A percentile compares a stretch with the other conserved stretches of the same genome.
Conservation (phyloP, 2,329 filamentous ascomycete species). For the Rhynchosporium secalis region DNA sequence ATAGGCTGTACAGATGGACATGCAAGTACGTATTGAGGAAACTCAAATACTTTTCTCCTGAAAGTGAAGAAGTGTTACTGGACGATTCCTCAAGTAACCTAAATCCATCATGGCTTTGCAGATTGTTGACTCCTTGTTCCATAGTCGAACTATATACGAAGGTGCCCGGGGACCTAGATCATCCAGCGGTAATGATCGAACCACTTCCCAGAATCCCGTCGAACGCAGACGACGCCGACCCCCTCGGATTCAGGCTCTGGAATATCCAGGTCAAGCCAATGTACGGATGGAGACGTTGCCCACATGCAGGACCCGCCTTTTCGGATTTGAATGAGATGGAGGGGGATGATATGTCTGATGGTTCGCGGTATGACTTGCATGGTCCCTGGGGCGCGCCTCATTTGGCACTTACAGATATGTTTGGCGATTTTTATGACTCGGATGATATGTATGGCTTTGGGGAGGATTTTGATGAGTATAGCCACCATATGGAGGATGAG, state of each 20-base stretch:
- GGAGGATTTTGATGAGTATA: background rate
- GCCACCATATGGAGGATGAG: background rate
- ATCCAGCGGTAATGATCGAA: slow-evolving; percentile 1
- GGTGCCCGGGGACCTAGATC: slow-evolving; percentile 16
- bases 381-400: slow-evolving; percentile 1
- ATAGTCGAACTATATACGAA: slow-evolving; percentile 15
- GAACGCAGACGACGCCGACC: background rate
- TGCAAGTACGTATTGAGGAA: background rate
- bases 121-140: too few relatives aligned
- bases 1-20: slow-evolving; percentile 18
- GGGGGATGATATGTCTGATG: slow-evolving; percentile 10
- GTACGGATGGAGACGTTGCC: slow-evolving; percentile 28
- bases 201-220: background rate
- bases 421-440: background rate
- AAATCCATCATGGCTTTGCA: too few relatives aligned
- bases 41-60: too few relatives aligned
- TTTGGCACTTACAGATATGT: background rate
- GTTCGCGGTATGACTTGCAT: background rate
- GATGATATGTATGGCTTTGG: slow-evolving; percentile 1
- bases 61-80: too few relatives aligned
- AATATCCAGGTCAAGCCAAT: slow-evolving; percentile 16
- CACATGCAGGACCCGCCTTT: slow-evolving; percentile 1
- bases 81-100: too few relatives aligned
- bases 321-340: slow-evolving; percentile 11
- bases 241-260: slow-evolving; percentile 7